Evolutionary conservation across 768 basidiomycete species (phyloP), one percentile per base, ranked within the genome.

Genomic region (Boletus reticulatus): DNA sequence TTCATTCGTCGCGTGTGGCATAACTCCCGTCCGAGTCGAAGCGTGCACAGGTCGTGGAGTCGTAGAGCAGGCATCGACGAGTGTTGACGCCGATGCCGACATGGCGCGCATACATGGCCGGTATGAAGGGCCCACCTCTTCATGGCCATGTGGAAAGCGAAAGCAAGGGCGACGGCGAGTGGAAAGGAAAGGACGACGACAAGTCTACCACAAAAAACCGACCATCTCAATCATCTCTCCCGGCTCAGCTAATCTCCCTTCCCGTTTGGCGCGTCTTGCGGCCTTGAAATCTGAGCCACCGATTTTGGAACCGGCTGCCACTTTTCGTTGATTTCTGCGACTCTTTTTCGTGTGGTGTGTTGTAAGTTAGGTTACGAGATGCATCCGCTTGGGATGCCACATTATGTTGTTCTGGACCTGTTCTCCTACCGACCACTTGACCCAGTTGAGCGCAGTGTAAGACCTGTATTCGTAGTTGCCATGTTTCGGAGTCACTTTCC

Each of bases 241-340:
- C 0, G 56, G 57, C 16, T 64, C 63, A 0, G 38, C 60, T 22
- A 43, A n/a, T 5, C 41, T 64, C 5, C 65, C 63, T 24, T 69
- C 67, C 12, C 65, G 61, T 29, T 69, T 70, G 6, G 70, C 65
- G 13, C 63, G 59, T 4, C 63, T 48, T 2, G 67, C 67, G 0
- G 70, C 63, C 50, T 70, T 69, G 62, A 70, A 70, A 0, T 71
- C 70, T 4, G 67, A 34, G 0, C 67, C 65, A 1, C 68, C 68
- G 1, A 70, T 53, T 34, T 45, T 65, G 36, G 68, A 70, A 0
- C 68, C 68, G 0, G 63, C 68, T 0, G 59, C 41, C 44, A 65
- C 4, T 24, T 68, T 63, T 5, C n/a, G n/a, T n/a, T n/a, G n/a
- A n/a, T n/a, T n/a, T n/a, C n/a, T n/a, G n/a, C n/a, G n/a, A n/a